phyloP scores from a whole-genome alignment of 2,329 filamentous ascomycete genomes.

The Alternaria arborescens region DNA sequence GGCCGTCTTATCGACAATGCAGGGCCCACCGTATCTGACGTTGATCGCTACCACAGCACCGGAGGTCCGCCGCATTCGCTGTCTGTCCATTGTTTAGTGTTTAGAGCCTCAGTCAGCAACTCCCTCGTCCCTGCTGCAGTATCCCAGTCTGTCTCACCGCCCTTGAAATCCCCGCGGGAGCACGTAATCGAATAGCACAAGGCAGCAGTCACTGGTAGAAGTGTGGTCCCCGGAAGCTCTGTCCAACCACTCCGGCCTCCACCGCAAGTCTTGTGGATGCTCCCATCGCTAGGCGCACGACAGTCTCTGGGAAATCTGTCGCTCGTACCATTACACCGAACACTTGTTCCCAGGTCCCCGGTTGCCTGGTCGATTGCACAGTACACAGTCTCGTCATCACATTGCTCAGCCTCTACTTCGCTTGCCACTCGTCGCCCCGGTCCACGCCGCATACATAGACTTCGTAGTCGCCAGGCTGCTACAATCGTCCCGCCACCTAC shows the following conservation, averaged over 20 bases:
- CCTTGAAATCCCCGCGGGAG: constrained; percentile 7
- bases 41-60: constrained; percentile 20
- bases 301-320: constrained; percentile 34
- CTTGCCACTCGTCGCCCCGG: constrained; percentile 32
- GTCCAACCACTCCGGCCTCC: constrained; percentile 19
- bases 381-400: constrained; percentile 26
- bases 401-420: constrained; percentile 16
- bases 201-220: constrained; percentile 7
- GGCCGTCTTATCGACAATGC: constrained; percentile 11
- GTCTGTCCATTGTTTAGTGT: constrained; percentile 9
- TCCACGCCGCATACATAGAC: constrained; percentile 33
- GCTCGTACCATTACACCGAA: constrained; percentile 27
- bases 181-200: constrained; percentile 8
- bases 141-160: constrained; percentile 31
- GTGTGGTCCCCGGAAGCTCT: constrained; percentile 10
- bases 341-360: constrained; percentile 16
- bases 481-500: constrained; percentile 15
- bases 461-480: constrained; percentile 18
- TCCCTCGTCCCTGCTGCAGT: constrained; percentile 13
- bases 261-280: constrained; percentile 40
- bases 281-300: constrained; percentile 23
- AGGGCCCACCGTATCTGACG: constrained; percentile 13
- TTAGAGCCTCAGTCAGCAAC: constrained; percentile 9
- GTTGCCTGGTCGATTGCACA: constrained; percentile 21
- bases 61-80: constrained; percentile 13